Evolutionary conservation across 2,329 filamentous ascomycete genomes (phyloP), one percentile per base, ranked within the genome.

Genomic region (Macrophomina phaseolina): DNA sequence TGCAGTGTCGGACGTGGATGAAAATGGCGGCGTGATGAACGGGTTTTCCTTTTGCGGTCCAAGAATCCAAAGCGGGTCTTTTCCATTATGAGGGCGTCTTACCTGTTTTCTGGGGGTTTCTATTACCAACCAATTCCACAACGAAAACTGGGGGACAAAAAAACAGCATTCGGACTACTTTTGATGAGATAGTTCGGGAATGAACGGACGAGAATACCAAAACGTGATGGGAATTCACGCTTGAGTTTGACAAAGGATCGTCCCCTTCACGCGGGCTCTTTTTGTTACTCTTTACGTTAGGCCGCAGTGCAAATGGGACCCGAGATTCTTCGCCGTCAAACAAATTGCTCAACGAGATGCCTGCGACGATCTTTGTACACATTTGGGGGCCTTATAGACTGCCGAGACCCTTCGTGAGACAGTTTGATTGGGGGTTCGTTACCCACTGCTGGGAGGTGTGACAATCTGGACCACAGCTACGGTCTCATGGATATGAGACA

Each of bases 11-110:
- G 52, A 38, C 46, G 64, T 49, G 45, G 34, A 58, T 51, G 64
- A 65, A 65, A 58, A 60, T 45, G 48, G 52, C 52, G 62, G 62
- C 62, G 51, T 64, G 62, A 64, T 28, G 62, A 64, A 64, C 62
- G 49, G 62, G 51, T 64, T 48, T 23, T 65, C 64, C 67, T 40
- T 51, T 51, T 52, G 52, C 51, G 48, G 46, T 67, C 38, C 38
- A 45, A 23, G 64, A 66, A 61, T 66, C 52, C 52, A 66, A 66
- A 52, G 42, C 45, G 64, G 64, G 55, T 66, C 45, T 61, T 55
- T 23, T 66, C 51, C 52, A 58, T 58, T 49, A 66, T 55, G 60
- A 32, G 14, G 62, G 62, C 62, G 62, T 55, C 62, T 61, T 46
- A 34, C 55, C 38, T 46, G n/a, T 58, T 42, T 60, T 60, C 30